Evolutionary conservation across 2,329 filamentous ascomycete genomes (phyloP).

Genomic region (Penicillium sp.): DNA sequence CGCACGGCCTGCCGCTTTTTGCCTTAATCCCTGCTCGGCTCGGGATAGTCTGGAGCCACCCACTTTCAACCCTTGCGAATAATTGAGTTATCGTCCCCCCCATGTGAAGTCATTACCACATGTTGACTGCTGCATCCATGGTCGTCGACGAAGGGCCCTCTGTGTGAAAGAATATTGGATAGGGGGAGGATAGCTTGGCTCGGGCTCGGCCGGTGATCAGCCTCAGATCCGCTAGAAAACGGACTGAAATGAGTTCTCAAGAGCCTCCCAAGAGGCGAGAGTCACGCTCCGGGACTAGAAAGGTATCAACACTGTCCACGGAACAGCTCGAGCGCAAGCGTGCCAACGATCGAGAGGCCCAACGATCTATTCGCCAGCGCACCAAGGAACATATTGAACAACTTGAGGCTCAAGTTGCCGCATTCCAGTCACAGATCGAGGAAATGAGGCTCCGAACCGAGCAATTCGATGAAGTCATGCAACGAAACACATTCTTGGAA

Average conservation of each 20-base stretch:
- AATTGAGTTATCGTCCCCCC: slow-evolving; percentile 4
- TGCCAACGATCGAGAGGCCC: slow-evolving; percentile 63
- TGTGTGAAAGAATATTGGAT: slow-evolving; percentile 9
- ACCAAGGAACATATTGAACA: slow-evolving; percentile 62
- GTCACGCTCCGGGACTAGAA: slow-evolving; percentile 59
- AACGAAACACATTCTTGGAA: slow-evolving; percentile 57
- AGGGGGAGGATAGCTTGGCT: slow-evolving; percentile 4
- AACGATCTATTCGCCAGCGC: slow-evolving; percentile 60
- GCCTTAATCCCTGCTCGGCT: slow-evolving; percentile 14
- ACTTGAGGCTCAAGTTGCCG: slow-evolving; percentile 50
- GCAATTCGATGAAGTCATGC: slow-evolving; percentile 54
- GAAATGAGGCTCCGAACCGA: slow-evolving; percentile 55
- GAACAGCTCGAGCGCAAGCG: slow-evolving; percentile 62
- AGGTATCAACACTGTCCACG: slow-evolving; percentile 58
- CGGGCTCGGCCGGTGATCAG: slow-evolving; percentile 3
- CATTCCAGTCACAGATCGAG: slow-evolving; percentile 38
- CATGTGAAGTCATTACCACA: slow-evolving; percentile 12
- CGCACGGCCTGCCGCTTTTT: slow-evolving; percentile 8
- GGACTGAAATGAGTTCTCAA: slow-evolving; percentile 25
- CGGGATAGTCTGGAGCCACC: slow-evolving; percentile 14
- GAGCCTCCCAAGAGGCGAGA: slow-evolving; percentile 36
- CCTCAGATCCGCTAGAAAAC: background rate
- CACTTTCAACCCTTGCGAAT: slow-evolving; percentile 6
- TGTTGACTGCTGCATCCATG: slow-evolving; percentile 14
- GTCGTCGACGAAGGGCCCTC: slow-evolving; percentile 11